These are phyloP conservation scores for Golubevia sp. DNA, from an alignment of 1,284 basidiomycete species.

Conservation along the genomic window DNA sequence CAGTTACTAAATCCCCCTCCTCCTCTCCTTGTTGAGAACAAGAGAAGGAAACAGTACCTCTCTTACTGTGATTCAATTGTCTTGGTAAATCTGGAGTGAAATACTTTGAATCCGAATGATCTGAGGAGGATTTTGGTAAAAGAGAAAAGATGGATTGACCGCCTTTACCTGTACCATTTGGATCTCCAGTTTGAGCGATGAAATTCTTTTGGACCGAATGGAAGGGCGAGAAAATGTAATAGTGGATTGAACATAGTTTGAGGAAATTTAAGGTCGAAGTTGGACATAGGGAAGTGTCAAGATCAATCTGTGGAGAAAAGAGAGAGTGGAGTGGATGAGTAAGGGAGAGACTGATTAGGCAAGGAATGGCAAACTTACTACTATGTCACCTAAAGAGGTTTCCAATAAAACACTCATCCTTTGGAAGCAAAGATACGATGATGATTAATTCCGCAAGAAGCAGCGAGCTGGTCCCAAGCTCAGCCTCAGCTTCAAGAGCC, in stretches of 20 bases:
- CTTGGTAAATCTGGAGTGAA: not conserved
- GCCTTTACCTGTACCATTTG: slow-evolving; percentile 89
- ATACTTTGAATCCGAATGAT: not conserved
- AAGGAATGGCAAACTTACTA: not conserved
- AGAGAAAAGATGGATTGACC: slow-evolving; percentile 78
- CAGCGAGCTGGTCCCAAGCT: no score
- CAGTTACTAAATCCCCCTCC: slow-evolving; percentile 76
- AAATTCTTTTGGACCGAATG: slow-evolving; percentile 88
- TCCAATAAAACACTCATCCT: no score
- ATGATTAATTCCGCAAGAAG: no score
- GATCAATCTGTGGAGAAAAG: slow-evolving; percentile 70
- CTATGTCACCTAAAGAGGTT: not conserved
- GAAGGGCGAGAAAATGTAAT: slow-evolving; percentile 93
- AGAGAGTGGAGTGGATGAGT: not conserved
- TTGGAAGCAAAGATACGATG: no score
- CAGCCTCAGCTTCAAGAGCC: no score
- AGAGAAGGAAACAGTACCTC: not conserved
- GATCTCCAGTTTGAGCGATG: slow-evolving; percentile 90
- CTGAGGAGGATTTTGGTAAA: slow-evolving; percentile 64
- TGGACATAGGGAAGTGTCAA: slow-evolving; percentile 88
- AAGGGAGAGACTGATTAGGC: not conserved
- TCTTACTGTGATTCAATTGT: not conserved
- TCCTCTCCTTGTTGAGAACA: slow-evolving; percentile 68
- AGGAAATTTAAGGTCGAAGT: slow-evolving; percentile 91
- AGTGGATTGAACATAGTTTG: slow-evolving; percentile 94